These are phyloP conservation scores for Kodamaea lidongshanica DNA, from an alignment of 805 yeast species.

Conservation along the genomic window DNA sequence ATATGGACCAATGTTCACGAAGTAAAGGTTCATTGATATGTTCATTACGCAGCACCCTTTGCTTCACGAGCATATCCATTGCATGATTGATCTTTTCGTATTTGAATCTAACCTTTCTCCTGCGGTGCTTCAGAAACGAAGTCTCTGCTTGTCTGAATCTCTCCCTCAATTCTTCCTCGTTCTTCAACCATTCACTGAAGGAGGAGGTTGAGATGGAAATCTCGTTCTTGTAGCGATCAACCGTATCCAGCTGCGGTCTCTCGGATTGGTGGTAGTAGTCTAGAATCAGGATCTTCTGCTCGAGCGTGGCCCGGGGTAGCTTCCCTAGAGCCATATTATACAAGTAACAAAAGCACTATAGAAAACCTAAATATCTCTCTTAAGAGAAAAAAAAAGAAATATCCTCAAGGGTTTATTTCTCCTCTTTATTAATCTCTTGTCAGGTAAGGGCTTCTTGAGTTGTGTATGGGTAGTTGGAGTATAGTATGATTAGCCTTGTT, in stretches of 20 bases:
- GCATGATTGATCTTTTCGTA: conserved; percentile 54
- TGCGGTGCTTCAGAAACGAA: conserved; percentile 26
- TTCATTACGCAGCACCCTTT: conserved; percentile 36
- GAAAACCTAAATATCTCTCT: no score
- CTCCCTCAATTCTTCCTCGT: conserved; percentile 44
- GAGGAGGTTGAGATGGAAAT: conserved; percentile 55
- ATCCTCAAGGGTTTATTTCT: no score
- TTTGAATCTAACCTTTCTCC: conserved; percentile 46
- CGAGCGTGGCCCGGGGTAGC: conserved; percentile 50
- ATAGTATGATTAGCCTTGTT: no score
- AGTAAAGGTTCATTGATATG: conserved; percentile 51
- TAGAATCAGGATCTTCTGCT: conserved; percentile 51
- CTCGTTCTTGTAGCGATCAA: conserved; percentile 44
- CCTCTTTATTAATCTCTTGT: no score
- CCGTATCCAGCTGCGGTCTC: conserved; percentile 54
- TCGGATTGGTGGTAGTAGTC: conserved; percentile 44
- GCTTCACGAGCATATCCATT: conserved; percentile 50
- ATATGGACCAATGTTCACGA: conserved; percentile 50
- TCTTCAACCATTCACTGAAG: conserved; percentile 56
- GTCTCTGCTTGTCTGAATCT: conserved; percentile 32
- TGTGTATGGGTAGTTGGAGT: no score
- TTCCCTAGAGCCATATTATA: conserved; percentile 13
- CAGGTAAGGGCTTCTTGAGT: no score
- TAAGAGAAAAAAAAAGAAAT: no score
- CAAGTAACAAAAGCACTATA: no score